Conservation (phyloP, 768 basidiomycete species). For the Auricularia sp. region DNA sequence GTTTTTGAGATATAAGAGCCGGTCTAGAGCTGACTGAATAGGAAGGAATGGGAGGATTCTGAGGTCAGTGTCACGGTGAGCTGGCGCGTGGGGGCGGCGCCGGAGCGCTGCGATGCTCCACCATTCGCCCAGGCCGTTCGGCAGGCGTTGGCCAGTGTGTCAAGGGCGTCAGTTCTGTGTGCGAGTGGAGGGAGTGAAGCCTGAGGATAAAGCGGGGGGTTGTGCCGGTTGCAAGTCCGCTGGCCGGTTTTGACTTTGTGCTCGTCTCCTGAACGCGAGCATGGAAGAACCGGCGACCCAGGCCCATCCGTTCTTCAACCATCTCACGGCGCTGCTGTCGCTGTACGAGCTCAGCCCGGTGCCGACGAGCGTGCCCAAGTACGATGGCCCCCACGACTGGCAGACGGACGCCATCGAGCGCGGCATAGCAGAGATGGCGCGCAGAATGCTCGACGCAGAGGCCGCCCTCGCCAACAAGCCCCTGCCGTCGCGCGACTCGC, state of each 20-base stretch:
- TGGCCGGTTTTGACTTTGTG: not conserved
- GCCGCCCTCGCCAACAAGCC: slow-evolving; percentile 23
- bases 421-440: slow-evolving; percentile 38
- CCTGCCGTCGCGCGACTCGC: not conserved
- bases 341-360: slow-evolving; percentile 45
- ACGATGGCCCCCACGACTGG: slow-evolving; percentile 41
- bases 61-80: no score
- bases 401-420: slow-evolving; percentile 48
- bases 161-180: no score
- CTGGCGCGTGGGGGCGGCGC: no score
- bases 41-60: no score
- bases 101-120: no score
- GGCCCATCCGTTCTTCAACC: slow-evolving; percentile 33
- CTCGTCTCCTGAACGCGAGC: no score
- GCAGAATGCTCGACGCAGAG: slow-evolving; percentile 49
- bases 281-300: not conserved
- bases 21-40: no score
- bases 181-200: no score
- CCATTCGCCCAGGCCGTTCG: no score
- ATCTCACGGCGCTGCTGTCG: slow-evolving; percentile 49
- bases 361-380: slow-evolving; percentile 4
- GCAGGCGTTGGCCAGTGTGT: no score
- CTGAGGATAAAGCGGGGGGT: not conserved
- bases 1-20: no score
- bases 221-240: not conserved